Conservation (phyloP, 345 rosid species). For the Mercurialis annua region DNA sequence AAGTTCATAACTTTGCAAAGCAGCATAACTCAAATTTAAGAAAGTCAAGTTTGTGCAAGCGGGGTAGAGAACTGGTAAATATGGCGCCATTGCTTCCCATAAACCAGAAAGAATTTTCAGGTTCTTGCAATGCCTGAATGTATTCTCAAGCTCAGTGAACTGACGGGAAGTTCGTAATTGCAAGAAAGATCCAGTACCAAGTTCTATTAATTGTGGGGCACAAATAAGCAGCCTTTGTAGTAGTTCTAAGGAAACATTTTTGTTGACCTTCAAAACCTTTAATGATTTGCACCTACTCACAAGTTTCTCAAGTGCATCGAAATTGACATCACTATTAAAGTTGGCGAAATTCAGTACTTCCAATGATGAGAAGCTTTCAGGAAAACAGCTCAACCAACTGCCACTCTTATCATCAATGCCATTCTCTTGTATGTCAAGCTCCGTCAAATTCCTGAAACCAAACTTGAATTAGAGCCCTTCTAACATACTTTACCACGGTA, state of each 20-base stretch:
- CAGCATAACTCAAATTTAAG: slow-evolving; percentile 56
- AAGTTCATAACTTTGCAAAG: slow-evolving; percentile 49
- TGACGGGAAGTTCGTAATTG: slow-evolving; percentile 40
- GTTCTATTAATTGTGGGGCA: slow-evolving; percentile 50
- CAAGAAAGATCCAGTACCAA: slow-evolving; percentile 60
- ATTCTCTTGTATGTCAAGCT: slow-evolving; percentile 66
- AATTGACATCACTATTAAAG: slow-evolving; percentile 44
- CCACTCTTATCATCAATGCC: slow-evolving; percentile 56
- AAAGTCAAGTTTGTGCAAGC: slow-evolving; percentile 49
- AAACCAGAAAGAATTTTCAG: slow-evolving; percentile 55
- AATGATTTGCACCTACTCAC: slow-evolving; percentile 52
- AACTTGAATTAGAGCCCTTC: slow-evolving; percentile 11
- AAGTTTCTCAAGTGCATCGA: slow-evolving; percentile 58
- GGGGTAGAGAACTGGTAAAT: slow-evolving; percentile 48
- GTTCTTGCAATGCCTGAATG: slow-evolving; percentile 48
- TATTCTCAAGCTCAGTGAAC: slow-evolving; percentile 35
- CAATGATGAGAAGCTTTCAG: slow-evolving; percentile 50
- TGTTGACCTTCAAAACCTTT: slow-evolving; percentile 54
- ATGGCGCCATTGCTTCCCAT: slow-evolving; percentile 41
- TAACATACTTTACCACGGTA: neutral
- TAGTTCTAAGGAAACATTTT: slow-evolving; percentile 43
- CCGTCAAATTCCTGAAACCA: slow-evolving; percentile 54
- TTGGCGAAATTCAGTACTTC: slow-evolving; percentile 58
- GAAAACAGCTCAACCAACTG: slow-evolving; percentile 62
- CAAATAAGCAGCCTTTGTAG: slow-evolving; percentile 47